These are phyloP conservation scores for Alternaria sp. DNA, from an alignment of 2,329 filamentous ascomycete species.

Conservation along the genomic window DNA sequence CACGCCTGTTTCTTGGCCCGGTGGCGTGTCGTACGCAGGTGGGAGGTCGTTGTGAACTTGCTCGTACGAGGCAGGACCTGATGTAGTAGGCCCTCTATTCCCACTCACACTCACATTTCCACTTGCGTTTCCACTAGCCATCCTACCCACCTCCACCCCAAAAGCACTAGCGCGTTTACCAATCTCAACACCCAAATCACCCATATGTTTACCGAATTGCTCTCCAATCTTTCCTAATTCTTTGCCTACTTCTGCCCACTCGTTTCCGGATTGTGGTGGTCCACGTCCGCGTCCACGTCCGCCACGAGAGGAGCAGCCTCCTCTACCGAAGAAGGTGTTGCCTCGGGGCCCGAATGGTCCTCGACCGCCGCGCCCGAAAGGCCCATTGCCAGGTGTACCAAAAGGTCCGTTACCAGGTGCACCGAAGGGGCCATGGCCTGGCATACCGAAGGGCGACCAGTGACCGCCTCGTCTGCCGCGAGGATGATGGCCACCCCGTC, in stretches of 20 bases:
- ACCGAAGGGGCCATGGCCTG: conserved; percentile 14
- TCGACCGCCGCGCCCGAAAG: conserved; percentile 14
- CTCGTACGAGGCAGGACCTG: neutral
- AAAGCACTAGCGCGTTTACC: conserved; percentile 32
- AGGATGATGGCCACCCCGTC: neutral
- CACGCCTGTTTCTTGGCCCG: conserved; percentile 30
- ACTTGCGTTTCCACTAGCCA: conserved; percentile 6
- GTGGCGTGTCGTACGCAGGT: conserved; percentile 18
- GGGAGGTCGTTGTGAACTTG: conserved; percentile 19
- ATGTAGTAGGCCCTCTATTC: neutral
- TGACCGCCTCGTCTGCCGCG: neutral
- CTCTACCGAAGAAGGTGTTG: conserved; percentile 3
- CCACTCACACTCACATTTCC: conserved; percentile 4
- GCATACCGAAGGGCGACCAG: conserved; percentile 25
- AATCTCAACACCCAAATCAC: conserved; percentile 38
- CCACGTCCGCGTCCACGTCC: conserved; percentile 5
- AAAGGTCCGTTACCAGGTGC: conserved; percentile 16
- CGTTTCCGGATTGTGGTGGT: conserved; percentile 10
- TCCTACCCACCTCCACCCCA: conserved; percentile 26
- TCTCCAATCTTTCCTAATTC: conserved; percentile 33
- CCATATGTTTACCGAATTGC: conserved; percentile 41
- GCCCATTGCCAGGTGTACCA: conserved; percentile 14
- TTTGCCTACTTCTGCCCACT: conserved; percentile 17
- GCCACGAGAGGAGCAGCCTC: neutral
- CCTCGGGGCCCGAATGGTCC: conserved; percentile 11